Base-by-base conservation (phyloP, 352 stramenopile species). In the Pythium dissotocum region DNA sequence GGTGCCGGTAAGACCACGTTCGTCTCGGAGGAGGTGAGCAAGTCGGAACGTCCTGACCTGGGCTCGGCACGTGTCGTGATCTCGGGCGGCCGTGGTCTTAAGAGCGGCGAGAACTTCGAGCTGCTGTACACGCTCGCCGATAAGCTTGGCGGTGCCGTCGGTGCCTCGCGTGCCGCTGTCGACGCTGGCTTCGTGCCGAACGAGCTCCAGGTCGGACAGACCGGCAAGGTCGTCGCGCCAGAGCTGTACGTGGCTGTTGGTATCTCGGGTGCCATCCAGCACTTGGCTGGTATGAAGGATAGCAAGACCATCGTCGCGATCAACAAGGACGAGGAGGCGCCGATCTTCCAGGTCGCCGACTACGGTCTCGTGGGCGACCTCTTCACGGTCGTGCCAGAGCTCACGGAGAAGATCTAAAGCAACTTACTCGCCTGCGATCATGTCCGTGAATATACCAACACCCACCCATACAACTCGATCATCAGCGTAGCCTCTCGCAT, bases 271-370 rank as follows among this genome's bases (percentile, higher is more conserved):
- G 98, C 98, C 18, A 99, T 99, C 83, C 98, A 99, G 87, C 98
- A 99, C 85, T 92, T 99, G 66, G 94, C 89, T 21, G 98, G 98
- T 70, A 99, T 99, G 98, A 99, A 99, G 83, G 98, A 99, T 82
- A 97, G 83, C 72, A 99, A 99, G 85, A 98, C 93, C 10, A 99
- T 99, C 75, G 97, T 99, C 35, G 96, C 97, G 42, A 99, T 99
- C 78, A 99, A 99, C 82, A 99, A 99, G 82, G 98, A 99, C 87
- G 89, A 97, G 42, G 98, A 99, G 69, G 98, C 98, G 9, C 98
- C 98, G 36, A 99, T 99, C 78, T 99, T 99, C 84, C 90, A 98
- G 75, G 97, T 99, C 36, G 92, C 97, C 30, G 98, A 99, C 89
- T 99, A 99, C 80, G 98, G 97, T 35, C 82, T 99, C 21, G 94